A percentile compares a stretch with the other conserved stretches of the same genome.
Conservation (phyloP, 768 basidiomycete species). For the Termitomyces sp. region DNA sequence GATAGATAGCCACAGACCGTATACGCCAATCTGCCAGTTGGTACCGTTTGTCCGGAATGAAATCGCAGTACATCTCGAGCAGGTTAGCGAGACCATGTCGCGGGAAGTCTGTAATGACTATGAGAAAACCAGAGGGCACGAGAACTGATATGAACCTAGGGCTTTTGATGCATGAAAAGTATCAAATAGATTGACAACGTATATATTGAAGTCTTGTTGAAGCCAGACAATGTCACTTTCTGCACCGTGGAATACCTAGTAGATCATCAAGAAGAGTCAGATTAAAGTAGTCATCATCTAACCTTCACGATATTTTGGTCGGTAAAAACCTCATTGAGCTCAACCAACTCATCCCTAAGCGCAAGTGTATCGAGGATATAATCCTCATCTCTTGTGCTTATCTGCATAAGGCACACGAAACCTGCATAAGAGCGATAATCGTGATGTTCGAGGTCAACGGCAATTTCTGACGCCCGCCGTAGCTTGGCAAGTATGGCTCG, state of each 20-base stretch:
- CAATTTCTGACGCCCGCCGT: slow-evolving; percentile 67
- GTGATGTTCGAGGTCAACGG: slow-evolving; percentile 94
- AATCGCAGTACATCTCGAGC: slow-evolving; percentile 85
- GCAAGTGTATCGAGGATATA: slow-evolving; percentile 82
- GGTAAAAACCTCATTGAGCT: slow-evolving; percentile 79
- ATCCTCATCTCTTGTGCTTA: slow-evolving; percentile 78
- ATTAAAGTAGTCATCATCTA: background rate
- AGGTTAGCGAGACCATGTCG: slow-evolving; percentile 80
- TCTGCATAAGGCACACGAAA: slow-evolving; percentile 91
- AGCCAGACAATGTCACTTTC: slow-evolving; percentile 94
- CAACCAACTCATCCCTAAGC: slow-evolving; percentile 67
- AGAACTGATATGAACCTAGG: slow-evolving; percentile 41
- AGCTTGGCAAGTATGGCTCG: slow-evolving; percentile 62
- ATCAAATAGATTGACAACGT: slow-evolving; percentile 94
- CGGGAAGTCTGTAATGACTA: slow-evolving; percentile 55
- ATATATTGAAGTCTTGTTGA: slow-evolving; percentile 92
- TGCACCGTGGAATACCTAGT: slow-evolving; percentile 89
- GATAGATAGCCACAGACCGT: slow-evolving; percentile 37
- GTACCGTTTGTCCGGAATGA: slow-evolving; percentile 89
- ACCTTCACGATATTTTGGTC: slow-evolving; percentile 85
- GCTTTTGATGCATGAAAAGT: slow-evolving; percentile 92
- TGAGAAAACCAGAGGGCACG: background rate
- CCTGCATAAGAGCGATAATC: slow-evolving; percentile 79
- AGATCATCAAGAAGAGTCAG: background rate
- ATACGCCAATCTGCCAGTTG: slow-evolving; percentile 98